phyloP scores from a whole-genome alignment of 495 filamentous ascomycete species.

The Daldinia concentrica region DNA sequence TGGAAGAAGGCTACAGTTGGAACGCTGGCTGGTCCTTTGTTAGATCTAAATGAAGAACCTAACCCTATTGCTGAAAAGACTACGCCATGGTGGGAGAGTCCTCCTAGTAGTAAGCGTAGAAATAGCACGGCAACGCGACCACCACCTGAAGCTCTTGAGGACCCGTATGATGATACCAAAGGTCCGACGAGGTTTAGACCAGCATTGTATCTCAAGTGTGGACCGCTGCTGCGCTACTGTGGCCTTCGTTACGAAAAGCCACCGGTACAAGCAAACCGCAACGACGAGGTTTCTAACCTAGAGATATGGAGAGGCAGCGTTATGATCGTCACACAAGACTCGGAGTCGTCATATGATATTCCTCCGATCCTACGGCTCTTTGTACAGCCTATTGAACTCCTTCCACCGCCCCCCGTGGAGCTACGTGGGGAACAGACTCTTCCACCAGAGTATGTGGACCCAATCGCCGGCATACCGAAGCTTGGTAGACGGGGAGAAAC shows the following conservation, averaged over 20 bases:
- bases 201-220: constrained; percentile 84
- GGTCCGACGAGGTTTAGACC: constrained; percentile 80
- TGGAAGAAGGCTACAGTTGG: constrained; percentile 67
- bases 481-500: constrained; percentile 80
- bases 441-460: constrained; percentile 85
- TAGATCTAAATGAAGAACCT: constrained; percentile 56
- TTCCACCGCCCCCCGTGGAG: constrained; percentile 80
- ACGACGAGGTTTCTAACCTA: constrained; percentile 58
- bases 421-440: constrained; percentile 71
- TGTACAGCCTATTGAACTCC: constrained; percentile 81
- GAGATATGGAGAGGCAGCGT: constrained; percentile 93
- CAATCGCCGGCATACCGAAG: constrained; percentile 86
- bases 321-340: constrained; percentile 91
- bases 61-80: constrained; percentile 50
- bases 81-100: constrained; percentile 64
- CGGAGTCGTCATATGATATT: constrained; percentile 80
- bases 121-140: constrained; percentile 50
- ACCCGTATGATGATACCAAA: constrained; percentile 61
- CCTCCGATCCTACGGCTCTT: constrained; percentile 83
- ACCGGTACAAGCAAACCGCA: constrained; percentile 42
- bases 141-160: constrained; percentile 58
- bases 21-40: constrained; percentile 57
- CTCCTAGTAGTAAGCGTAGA: constrained; percentile 48
- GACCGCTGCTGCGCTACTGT: constrained; percentile 87
- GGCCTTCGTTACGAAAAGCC: constrained; percentile 72